Evolutionary conservation across 1,284 basidiomycete genomes (phyloP), one percentile per base, ranked within the genome.

Genomic region (Quambalaria eucalypti): DNA sequence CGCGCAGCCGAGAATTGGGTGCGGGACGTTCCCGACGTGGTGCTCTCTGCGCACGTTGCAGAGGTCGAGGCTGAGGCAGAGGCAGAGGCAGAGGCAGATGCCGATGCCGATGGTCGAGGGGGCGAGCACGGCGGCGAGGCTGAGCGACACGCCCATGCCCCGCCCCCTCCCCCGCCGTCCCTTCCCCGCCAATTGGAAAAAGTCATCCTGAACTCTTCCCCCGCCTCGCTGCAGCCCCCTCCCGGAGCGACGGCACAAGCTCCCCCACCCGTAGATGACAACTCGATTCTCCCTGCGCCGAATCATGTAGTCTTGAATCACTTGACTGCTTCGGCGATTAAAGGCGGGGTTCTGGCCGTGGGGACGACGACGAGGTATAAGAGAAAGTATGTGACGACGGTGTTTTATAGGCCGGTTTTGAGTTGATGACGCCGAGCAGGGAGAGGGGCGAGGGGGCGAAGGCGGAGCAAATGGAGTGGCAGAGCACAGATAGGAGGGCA

Each of bases 221-320:
- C 71, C 0, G 69, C 73, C 42, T 66, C n/a, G n/a, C n/a, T n/a
- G n/a, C n/a, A n/a, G n/a, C n/a, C n/a, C n/a, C n/a, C n/a, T n/a
- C n/a, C 67, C 6, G 57, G 62, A 12, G 60, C 60, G 50, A 57
- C 60, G 25, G 54, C 46, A 19, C 50, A 62, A 12, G 57, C 58
- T 3, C 61, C 65, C 63, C 62, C 77, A 50, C 59, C 74, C 55
- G 84, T 89, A 28, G 90, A 98, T 76, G 93, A 98, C 75, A 88
- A 85, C 65, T 87, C 86, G 44, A 90, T 98, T 56, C 78, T 98
- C 61, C 88, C 93, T 7, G 90, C 95, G 19, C 91, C 91, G 21
- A 89, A 86, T 53, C 93, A 97, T 78, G 90, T 90, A 31, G 90
- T 97, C 39, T 80, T 98, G 62, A 90, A 96, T 65, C 95, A 98